Evolutionary conservation across 148 eudicot genomes (phyloP), one percentile per base, ranked within the genome.

Genomic region (Rhododendron henanense): DNA sequence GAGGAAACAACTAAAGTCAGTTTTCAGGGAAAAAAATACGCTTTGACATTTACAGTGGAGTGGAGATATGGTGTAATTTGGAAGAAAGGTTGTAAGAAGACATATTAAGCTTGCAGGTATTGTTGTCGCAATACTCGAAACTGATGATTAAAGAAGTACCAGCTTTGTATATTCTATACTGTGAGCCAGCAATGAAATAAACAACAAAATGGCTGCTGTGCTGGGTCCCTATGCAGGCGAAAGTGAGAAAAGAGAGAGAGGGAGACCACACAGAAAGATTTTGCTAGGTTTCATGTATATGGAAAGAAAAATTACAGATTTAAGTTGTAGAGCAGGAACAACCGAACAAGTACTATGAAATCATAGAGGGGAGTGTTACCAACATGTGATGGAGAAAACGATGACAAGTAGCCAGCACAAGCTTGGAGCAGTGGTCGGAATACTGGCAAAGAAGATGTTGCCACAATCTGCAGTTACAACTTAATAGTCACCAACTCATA

Each of bases 331-430:
- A 80, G 65, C 83, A 51, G 63, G 35, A 50, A 80, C 31, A 31
- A 31, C 31, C 31, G 31, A 31, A 31, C 23, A 18, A 80, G 33
- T 80, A 31, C n/a, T 28, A 31, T 21, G 71, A 35, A 57, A 81
- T 59, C 82, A 23, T 59, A 73, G 61, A 47, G 83, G 11, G 76
- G 53, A 86, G 44, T 28, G 85, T 76, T 86, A 95, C 98, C 61
- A 71, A 95, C 98, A 92, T 95, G 95, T 87, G 93, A 90, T 63
- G 95, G 93, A 48, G 96, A 93, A 88, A 91, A 93, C 10, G 98
- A 95, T 83, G 96, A 87, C 59, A 95, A 86, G 88, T 92, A 95
- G 88, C 98, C 98, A 79, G 98, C 94, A 78, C 95, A 93, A 89
- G 91, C 92, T 89, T 83, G 98, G 47, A 95, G 95, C 74, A 95